Percentiles rank a stretch among this genome's conserved stretches.
Evolutionary conservation across 768 basidiomycete genomes (phyloP).

Genomic region (Leccinum subgranulosum): DNA sequence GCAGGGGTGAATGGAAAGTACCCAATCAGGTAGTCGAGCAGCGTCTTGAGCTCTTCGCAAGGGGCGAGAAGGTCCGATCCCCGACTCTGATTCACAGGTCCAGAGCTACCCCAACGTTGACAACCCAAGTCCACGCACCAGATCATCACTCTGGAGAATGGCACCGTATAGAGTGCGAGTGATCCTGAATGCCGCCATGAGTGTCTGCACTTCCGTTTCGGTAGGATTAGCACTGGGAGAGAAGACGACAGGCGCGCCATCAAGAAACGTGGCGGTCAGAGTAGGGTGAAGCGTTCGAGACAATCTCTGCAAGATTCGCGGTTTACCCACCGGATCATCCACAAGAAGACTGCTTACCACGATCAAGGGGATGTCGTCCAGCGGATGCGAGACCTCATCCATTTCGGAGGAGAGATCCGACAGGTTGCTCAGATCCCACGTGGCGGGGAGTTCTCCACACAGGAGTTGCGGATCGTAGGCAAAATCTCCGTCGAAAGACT

Average conservation of each 20-base stretch:
- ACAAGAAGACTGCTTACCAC: slow-evolving; percentile 21
- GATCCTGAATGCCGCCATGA: slow-evolving; percentile 57
- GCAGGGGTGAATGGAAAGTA: slow-evolving; percentile 78
- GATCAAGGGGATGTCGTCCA: slow-evolving; percentile 22
- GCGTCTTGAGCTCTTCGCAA: slow-evolving; percentile 48
- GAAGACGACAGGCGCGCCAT: slow-evolving; percentile 82
- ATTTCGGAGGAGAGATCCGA: slow-evolving; percentile 19
- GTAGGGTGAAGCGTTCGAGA: slow-evolving; percentile 74
- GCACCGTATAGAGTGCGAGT: slow-evolving; percentile 57
- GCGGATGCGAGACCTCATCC: slow-evolving; percentile 12
- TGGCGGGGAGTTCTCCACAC: slow-evolving; percentile 7
- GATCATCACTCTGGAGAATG: slow-evolving; percentile 46
- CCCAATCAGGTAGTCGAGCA: slow-evolving; percentile 72
- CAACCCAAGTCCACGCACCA: slow-evolving; percentile 21
- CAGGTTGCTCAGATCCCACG: slow-evolving; percentile 37
- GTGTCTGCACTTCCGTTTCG: slow-evolving; percentile 58
- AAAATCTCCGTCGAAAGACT: slow-evolving; percentile 31
- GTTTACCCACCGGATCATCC: slow-evolving; percentile 12
- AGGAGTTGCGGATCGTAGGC: slow-evolving; percentile 21
- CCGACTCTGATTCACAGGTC: slow-evolving; percentile 24
- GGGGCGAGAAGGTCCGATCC: slow-evolving; percentile 22
- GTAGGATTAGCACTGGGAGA: slow-evolving; percentile 57
- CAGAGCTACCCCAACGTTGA: slow-evolving; percentile 1
- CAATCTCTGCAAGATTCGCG: slow-evolving; percentile 48
- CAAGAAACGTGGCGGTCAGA: slow-evolving; percentile 80